These are phyloP conservation scores for Trichosporon sp. DNA, from an alignment of 1,284 basidiomycete species.

Conservation along the genomic window DNA sequence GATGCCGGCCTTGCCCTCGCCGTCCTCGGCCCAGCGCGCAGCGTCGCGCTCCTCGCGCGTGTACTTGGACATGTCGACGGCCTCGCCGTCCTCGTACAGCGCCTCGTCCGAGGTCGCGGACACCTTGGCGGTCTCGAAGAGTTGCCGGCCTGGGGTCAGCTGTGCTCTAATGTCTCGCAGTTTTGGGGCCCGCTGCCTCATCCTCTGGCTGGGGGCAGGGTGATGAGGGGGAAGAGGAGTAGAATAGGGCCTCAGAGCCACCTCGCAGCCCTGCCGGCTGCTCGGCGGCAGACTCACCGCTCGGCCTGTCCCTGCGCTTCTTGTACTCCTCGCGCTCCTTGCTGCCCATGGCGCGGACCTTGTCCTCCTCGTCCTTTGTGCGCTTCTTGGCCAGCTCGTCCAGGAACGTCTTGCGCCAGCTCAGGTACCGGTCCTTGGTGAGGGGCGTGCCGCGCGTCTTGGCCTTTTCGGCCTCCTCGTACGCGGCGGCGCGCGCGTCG, in stretches of 20 bases:
- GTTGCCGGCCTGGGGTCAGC: constrained; percentile 65
- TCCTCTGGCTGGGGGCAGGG: constrained; percentile 1
- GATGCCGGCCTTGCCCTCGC: constrained; percentile 44
- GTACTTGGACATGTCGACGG: constrained; percentile 82
- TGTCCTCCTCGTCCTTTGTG: constrained; percentile 73
- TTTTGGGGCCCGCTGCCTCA: no score
- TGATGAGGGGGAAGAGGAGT: no score
- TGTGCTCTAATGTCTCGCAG: background rate
- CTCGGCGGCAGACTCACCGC: constrained; percentile 58
- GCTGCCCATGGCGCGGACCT: constrained; percentile 64
- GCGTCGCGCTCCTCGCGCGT: constrained; percentile 61
- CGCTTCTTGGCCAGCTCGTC: constrained; percentile 61
- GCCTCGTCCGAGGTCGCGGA: constrained; percentile 66
- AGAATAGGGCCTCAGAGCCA: no score
- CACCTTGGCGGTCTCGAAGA: constrained; percentile 75
- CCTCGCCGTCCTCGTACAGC: constrained; percentile 72
- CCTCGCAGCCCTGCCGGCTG: background rate
- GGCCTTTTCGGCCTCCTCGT: constrained; percentile 81
- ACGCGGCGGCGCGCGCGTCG: constrained; percentile 64
- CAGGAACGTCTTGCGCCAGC: constrained; percentile 76
- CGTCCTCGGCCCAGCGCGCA: constrained; percentile 62
- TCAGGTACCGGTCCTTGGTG: constrained; percentile 71
- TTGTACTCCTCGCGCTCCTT: constrained; percentile 89
- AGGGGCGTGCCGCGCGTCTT: constrained; percentile 86
- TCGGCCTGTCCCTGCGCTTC: constrained; percentile 60